Base-by-base conservation (phyloP, 805 yeast species). In the Blastobotrys robertii region DNA sequence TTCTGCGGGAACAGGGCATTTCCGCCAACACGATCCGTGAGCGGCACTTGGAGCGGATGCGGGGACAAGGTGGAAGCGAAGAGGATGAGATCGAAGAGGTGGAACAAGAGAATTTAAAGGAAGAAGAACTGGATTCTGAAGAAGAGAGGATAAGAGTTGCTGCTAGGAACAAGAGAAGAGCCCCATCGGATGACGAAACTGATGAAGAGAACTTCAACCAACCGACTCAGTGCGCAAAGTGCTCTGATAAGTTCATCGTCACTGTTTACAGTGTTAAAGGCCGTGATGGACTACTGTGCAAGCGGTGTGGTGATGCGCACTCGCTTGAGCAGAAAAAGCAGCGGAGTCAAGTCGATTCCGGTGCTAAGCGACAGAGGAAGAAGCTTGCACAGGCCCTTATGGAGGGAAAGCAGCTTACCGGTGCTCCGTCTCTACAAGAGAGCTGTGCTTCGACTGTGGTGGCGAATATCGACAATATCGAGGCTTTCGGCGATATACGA, bases 401-500 rank as follows among this genome's bases (percentile, higher is more conserved):
- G 40, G 88, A 92, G 54, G 69, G 65, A 42, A 59, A 29, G 30
- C 33, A 34, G 12, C 9, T 34, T 19, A 25, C 34, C 11, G 13
- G 35, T 6, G 82, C 94, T 1, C 70, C 83, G 8, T 50, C 54
- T 10, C 66, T 92, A 34, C 97, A 87, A 61, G 95, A 87, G 51
- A 55, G 82, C 15, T 85, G 97, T 54, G 83, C 92, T 47, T 64
- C 69, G 28, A 67, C 74, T 12, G 77, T 84, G 30, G 77, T 86
- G 0, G 67, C 67, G 30, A 74, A 79, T 52, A 85, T 84, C 49
- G 76, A 73, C 52, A 81, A 76, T 48, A 86, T 83, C 39, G 94
- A 88, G 4, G 79, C 74, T 2, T 67, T 92, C 41, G 97, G 97
- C 32, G 95, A 84, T 50, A 81, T 92, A 47, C 95, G 97, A 0